Conservation (phyloP, 495 filamentous ascomycete genomes). For the Platismatia glauca region DNA sequence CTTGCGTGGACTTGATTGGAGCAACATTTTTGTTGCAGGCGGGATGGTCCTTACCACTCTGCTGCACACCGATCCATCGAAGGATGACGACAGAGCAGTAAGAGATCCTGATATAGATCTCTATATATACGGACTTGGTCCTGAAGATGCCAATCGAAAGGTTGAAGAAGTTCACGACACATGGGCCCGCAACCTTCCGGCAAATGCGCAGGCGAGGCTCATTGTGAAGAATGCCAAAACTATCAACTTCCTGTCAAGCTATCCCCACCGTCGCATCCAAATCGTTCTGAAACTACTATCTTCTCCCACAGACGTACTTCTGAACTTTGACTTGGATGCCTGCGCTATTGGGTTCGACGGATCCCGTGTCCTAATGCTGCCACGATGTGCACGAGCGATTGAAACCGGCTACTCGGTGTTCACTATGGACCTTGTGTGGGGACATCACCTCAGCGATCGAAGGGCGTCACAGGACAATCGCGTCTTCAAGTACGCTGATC, state of each 20-base stretch:
- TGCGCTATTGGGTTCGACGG: constrained; percentile 34
- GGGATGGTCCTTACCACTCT: constrained; percentile 28
- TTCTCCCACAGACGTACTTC: constrained; percentile 26
- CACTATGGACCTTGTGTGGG: constrained; percentile 32
- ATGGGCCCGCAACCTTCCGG: constrained; percentile 26
- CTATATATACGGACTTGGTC: constrained; percentile 29
- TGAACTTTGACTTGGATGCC: constrained; percentile 33
- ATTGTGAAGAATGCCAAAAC: constrained; percentile 29
- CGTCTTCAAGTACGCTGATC: constrained; percentile 31
- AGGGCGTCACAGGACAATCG: constrained; percentile 28
- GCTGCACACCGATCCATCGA: constrained; percentile 20
- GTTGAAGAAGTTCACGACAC: constrained; percentile 27
- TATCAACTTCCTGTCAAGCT: constrained; percentile 26
- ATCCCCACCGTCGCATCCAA: constrained; percentile 29
- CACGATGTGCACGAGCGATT: constrained; percentile 30
- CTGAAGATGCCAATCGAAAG: constrained; percentile 29
- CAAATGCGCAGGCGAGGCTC: constrained; percentile 9
- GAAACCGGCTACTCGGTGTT: constrained; percentile 34
- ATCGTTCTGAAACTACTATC: constrained; percentile 30
- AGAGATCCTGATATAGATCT: constrained; percentile 28
- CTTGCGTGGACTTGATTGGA: constrained; percentile 30
- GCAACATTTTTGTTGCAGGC: constrained; percentile 30
- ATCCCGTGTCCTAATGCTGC: constrained; percentile 29
- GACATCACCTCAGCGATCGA: constrained; percentile 29
- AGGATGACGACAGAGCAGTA: constrained; percentile 13